Base-by-base conservation (phyloP, 495 filamentous ascomycete genomes). In the Elaphomyces granulatus region DNA sequence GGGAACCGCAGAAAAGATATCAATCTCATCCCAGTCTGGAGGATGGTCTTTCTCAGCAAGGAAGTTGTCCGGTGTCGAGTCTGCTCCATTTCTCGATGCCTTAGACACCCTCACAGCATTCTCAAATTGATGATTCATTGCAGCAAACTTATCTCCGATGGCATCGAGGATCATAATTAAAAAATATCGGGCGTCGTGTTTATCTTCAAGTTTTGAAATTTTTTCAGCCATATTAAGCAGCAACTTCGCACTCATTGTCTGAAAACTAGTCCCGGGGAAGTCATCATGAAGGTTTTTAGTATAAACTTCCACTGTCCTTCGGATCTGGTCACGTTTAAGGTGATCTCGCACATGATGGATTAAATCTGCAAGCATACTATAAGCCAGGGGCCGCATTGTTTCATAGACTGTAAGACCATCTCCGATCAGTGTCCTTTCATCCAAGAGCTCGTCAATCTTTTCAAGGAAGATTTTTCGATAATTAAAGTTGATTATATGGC, bases 401-500 rank as follows among this genome's bases (percentile, higher is more conserved):
- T 96, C 92, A 51, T 95, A 93, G 2, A 96, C 90, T 0, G 92
- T 96, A 18, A 96, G 61, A 1, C 90, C 88, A 61, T 99, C 92
- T 8, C 92, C 92, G 41, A 96, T 92, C 28, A 99, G 58, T 0
- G 87, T 94, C 42, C 83, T 66, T 61, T 95, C 85, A 45, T 99
- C 92, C 19, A 99, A 64, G 31, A 99, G 72, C 51, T 95, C 86
- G 49, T 95, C 86, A 52, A 99, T 95, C 58, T 88, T 93, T 28
- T 75, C 78, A 20, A 95, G 63, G 56, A 96, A 99, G 15, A 98
- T 94, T 53, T 83, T 90, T 39, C 92, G 68, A 45, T 95, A 96
- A 53, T 94, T 95, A 64, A 95, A 96, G 57, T 99, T 99, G 60
- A 96, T 95, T 48, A 95, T 96, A 51, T 99, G 92, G 10, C 92